Percentiles rank a stretch among this genome's conserved stretches.
Evolutionary conservation across 352 stramenopile species (phyloP).

Genomic region (Phytophthora citricola): DNA sequence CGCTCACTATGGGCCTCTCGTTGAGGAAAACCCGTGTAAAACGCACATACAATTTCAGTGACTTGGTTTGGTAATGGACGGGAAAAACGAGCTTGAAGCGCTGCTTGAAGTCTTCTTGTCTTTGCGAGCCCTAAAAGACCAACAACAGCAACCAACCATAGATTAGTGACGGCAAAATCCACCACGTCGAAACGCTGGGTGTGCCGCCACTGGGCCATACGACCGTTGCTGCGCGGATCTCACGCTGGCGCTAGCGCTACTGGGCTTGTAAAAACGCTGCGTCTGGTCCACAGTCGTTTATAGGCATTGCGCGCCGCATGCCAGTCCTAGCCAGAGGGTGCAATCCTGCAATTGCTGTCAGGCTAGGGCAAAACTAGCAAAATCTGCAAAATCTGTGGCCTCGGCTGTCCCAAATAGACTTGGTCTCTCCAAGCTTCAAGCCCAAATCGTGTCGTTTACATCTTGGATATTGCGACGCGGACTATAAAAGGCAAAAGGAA

Average conservation of each 20-base stretch:
- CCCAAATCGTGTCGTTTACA: constrained; percentile 32
- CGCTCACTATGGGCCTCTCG: constrained; percentile 10
- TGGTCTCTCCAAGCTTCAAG: constrained; percentile 24
- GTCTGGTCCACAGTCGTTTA: neutral
- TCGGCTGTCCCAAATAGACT: neutral
- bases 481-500: constrained; percentile 12
- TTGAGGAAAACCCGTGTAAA: constrained; percentile 19
- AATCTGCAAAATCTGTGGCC: constrained; percentile 16
- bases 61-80: neutral
- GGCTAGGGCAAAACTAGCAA: constrained; percentile 16
- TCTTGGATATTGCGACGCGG: constrained; percentile 21
- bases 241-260: neutral
- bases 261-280: constrained; percentile 18
- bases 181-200: too few relatives aligned
- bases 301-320: neutral
- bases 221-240: neutral
- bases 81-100: constrained; percentile 6
- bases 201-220: neutral
- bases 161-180: neutral
- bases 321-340: neutral
- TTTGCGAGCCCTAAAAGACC: constrained; percentile 3
- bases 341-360: constrained; percentile 13
- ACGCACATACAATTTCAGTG: constrained; percentile 12
- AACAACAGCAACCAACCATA: too few relatives aligned
- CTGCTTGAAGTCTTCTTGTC: constrained; percentile 6